A percentile compares a stretch with the other conserved stretches of the same genome.
phyloP scores from a whole-genome alignment of 23 red algal genomes.

The Chondrus crispus region DNA sequence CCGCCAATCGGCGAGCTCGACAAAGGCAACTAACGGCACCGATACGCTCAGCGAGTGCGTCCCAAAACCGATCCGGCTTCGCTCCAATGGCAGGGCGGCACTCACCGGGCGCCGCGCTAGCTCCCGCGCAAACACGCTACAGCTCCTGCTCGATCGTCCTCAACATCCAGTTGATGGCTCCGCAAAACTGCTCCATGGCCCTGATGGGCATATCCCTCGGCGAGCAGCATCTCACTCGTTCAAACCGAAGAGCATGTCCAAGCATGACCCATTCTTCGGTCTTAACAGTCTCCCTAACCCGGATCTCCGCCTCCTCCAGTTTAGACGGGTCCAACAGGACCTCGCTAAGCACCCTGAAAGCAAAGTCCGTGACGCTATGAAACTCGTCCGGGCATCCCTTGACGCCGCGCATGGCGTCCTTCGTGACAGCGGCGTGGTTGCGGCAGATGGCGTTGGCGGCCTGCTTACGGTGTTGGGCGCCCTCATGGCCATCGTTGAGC shows the following conservation, averaged over 20 bases:
- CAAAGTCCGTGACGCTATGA: slow-evolving; percentile 12
- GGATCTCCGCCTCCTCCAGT: slow-evolving; percentile 27
- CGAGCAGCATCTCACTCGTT: slow-evolving; percentile 45
- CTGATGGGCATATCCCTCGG: slow-evolving; percentile 63
- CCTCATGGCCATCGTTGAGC: slow-evolving; percentile 27
- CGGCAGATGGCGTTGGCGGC: slow-evolving; percentile 66
- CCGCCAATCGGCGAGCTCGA: too few relatives aligned
- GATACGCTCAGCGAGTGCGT: too few relatives aligned
- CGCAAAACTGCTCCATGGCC: slow-evolving; percentile 65
- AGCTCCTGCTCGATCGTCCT: slow-evolving; percentile 40
- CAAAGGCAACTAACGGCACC: too few relatives aligned
- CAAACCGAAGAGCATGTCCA: slow-evolving; percentile 43
- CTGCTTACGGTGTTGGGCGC: slow-evolving; percentile 23
- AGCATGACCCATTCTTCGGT: not conserved
- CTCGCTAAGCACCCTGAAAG: slow-evolving; percentile 42
- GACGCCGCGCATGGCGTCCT: slow-evolving; percentile 69
- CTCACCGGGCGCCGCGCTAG: too few relatives aligned
- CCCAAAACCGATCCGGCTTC: too few relatives aligned
- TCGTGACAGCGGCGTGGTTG: slow-evolving; percentile 47
- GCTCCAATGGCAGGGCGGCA: too few relatives aligned
- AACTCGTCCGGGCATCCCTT: slow-evolving; percentile 2
- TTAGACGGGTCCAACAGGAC: slow-evolving; percentile 47
- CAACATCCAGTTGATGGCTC: slow-evolving; percentile 65
- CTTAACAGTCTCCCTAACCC: not conserved
- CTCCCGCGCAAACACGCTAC: too few relatives aligned